Evolutionary conservation across 495 filamentous ascomycete species (phyloP).

Genomic region (Penicillium nucicola): DNA sequence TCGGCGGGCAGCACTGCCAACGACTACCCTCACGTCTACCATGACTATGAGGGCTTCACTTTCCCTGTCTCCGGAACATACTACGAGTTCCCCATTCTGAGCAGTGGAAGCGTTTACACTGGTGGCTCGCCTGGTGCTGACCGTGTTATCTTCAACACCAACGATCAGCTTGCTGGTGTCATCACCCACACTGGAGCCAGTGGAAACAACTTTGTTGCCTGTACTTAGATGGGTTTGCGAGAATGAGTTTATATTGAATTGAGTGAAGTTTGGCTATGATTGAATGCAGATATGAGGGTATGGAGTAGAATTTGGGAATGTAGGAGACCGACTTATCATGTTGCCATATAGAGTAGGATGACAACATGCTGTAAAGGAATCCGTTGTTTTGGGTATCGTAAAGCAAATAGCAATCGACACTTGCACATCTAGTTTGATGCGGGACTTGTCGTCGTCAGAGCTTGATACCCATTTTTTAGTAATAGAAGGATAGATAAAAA

Average conservation of each 20-base stretch:
- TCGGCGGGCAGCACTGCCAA: conserved; percentile 44
- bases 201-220: conserved; percentile 63
- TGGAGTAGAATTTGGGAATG: too few species aligned
- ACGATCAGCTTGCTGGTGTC: conserved; percentile 50
- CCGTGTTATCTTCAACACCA: conserved; percentile 63
- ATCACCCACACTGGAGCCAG: conserved; percentile 70
- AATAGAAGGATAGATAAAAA: too few species aligned
- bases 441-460: conserved; percentile 31
- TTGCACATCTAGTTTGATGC: conserved; percentile 20
- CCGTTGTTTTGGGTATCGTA: conserved; percentile 28
- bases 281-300: too few species aligned
- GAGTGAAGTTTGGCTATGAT: not conserved
- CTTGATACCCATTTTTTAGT: conserved; percentile 28
- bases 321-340: conserved; percentile 23
- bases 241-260: not conserved
- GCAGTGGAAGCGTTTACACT: conserved; percentile 48
- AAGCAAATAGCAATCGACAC: conserved; percentile 35
- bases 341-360: conserved; percentile 17
- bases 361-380: conserved; percentile 20
- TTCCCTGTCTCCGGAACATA: conserved; percentile 63
- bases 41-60: conserved; percentile 70
- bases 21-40: conserved; percentile 68
- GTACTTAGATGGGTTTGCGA: too few species aligned
- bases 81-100: conserved; percentile 71
- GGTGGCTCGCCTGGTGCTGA: conserved; percentile 69